These are phyloP conservation scores for Petasospora fabianii DNA, from an alignment of 1,139 yeast genomes.

Conservation along the genomic window DNA sequence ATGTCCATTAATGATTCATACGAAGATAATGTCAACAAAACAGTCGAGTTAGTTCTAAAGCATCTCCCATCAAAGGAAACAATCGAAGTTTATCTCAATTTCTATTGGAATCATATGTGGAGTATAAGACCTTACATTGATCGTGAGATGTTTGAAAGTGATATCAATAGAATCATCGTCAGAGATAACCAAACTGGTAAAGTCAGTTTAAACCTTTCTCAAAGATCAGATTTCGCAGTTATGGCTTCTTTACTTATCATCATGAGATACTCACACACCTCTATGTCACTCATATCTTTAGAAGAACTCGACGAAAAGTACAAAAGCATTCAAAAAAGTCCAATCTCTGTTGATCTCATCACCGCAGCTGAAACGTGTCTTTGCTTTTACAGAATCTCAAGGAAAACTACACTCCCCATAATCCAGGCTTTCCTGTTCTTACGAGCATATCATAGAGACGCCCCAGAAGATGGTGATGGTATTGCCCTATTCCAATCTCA, in stretches of 20 bases:
- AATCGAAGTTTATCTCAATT: slow-evolving; percentile 29
- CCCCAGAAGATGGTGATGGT: slow-evolving; percentile 24
- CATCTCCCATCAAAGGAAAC: slow-evolving; percentile 32
- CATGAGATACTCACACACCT: slow-evolving; percentile 36
- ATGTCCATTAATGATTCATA: slow-evolving; percentile 5
- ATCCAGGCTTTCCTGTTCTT: slow-evolving; percentile 17
- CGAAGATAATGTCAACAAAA: neutral
- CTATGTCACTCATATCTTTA: slow-evolving; percentile 11
- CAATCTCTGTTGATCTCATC: slow-evolving; percentile 11
- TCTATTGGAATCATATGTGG: slow-evolving; percentile 38
- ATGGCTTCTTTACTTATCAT: slow-evolving; percentile 39
- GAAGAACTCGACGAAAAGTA: slow-evolving; percentile 1
- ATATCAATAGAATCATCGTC: slow-evolving; percentile 13
- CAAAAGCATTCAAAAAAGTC: neutral
- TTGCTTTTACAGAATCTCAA: slow-evolving; percentile 14
- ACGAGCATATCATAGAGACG: slow-evolving; percentile 18
- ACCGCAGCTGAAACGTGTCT: slow-evolving; percentile 17
- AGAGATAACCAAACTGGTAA: neutral
- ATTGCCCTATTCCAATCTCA: slow-evolving; percentile 14
- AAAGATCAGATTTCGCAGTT: slow-evolving; percentile 34
- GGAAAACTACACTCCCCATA: slow-evolving; percentile 15
- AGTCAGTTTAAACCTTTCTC: slow-evolving; percentile 21
- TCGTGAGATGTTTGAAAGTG: slow-evolving; percentile 28
- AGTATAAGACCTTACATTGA: slow-evolving; percentile 44
- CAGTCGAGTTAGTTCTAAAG: slow-evolving; percentile 15